phyloP scores from a whole-genome alignment of 129 eudicot genomes.

The Arctium minus region DNA sequence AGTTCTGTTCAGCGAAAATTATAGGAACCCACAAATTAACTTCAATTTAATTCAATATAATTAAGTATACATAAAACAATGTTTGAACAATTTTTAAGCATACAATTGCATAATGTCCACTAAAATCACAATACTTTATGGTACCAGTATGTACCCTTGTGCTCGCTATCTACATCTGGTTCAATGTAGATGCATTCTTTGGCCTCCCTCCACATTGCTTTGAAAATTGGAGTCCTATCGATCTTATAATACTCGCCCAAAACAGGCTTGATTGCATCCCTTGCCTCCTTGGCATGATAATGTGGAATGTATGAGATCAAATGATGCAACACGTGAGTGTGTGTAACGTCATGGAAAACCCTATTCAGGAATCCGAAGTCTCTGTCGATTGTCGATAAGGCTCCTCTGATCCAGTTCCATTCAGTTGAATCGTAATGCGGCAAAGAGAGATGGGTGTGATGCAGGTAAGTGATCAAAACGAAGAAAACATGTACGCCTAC shows the following conservation, averaged over 20 bases:
- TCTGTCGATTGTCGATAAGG: slow-evolving; percentile 35
- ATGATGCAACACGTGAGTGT: slow-evolving; percentile 43
- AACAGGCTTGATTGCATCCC: slow-evolving; percentile 39
- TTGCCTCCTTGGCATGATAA: slow-evolving; percentile 44
- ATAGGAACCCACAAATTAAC: too few species aligned
- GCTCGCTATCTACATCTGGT: slow-evolving; percentile 30
- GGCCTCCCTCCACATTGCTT: slow-evolving; percentile 40
- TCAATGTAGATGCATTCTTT: slow-evolving; percentile 39
- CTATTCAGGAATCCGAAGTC: slow-evolving; percentile 37
- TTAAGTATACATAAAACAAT: too few species aligned
- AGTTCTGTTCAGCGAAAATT: too few species aligned
- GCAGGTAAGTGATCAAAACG: slow-evolving; percentile 36
- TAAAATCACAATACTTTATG: neutral
- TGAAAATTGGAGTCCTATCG: slow-evolving; percentile 39
- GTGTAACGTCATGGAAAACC: slow-evolving; percentile 40
- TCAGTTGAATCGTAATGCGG: slow-evolving; percentile 44
- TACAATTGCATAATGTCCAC: too few species aligned
- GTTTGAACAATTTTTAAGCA: too few species aligned
- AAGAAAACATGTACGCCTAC: slow-evolving; percentile 28
- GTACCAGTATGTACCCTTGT: slow-evolving; percentile 37
- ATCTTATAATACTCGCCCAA: slow-evolving; percentile 42
- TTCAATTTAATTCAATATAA: too few species aligned
- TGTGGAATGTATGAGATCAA: slow-evolving; percentile 44
- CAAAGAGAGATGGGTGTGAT: slow-evolving; percentile 39
- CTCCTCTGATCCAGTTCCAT: slow-evolving; percentile 31